Evolutionary conservation across 148 eudicot genomes (phyloP).

Genomic region (Silene latifolia): DNA sequence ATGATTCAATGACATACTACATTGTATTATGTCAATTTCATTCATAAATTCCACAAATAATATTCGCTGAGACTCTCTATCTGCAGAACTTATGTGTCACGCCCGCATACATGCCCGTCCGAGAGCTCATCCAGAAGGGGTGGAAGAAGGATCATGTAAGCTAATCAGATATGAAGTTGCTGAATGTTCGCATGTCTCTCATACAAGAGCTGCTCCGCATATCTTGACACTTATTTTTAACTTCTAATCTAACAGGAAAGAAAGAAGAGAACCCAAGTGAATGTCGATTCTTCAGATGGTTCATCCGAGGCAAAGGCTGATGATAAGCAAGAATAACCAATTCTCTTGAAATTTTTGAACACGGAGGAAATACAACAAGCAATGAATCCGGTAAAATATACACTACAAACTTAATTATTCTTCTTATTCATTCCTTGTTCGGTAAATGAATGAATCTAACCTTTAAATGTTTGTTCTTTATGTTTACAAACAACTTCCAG

Average conservation of each 20-base stretch:
- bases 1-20: not conserved
- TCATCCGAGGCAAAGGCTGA: conserved; percentile 45
- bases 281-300: conserved; percentile 33
- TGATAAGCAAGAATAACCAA: conserved; percentile 46
- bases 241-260: conserved; percentile 40
- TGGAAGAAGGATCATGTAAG: conserved; percentile 63
- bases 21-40: not conserved
- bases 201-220: too few species aligned
- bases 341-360: conserved; percentile 62
- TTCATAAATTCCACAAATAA: not conserved
- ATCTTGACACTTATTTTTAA: not conserved
- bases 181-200: too few species aligned
- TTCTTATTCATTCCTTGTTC: too few species aligned
- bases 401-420: not conserved
- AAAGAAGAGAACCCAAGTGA: conserved; percentile 57
- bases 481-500: too few species aligned
- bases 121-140: conserved; percentile 85
- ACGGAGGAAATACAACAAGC: conserved; percentile 94
- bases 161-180: not conserved
- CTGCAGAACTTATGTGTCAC: conserved; percentile 78
- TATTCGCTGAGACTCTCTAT: conserved; percentile 1
- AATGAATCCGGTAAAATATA: conserved; percentile 64
- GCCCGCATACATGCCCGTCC: conserved; percentile 88
- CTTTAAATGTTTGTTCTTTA: not conserved
- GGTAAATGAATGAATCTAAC: not conserved